Percentiles rank a stretch among this genome's conserved stretches.
Conservation (phyloP, 148 eudicot genomes). For the Rhododendron henanense region DNA sequence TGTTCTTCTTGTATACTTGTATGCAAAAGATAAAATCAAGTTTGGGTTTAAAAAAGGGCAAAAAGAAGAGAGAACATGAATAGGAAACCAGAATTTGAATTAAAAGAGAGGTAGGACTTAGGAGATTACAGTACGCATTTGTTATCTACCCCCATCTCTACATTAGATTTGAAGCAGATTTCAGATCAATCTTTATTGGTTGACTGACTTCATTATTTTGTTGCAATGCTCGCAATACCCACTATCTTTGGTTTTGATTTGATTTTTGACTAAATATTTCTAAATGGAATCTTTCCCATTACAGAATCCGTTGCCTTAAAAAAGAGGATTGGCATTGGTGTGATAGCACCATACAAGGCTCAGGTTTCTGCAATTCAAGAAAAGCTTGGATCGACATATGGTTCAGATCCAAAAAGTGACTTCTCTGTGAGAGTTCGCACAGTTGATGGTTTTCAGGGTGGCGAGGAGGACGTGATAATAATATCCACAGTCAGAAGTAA, state of each 20-base stretch:
- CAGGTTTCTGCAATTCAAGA: not conserved
- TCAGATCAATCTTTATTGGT: not conserved
- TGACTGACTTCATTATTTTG: not conserved
- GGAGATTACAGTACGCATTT: not conserved
- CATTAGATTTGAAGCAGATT: not conserved
- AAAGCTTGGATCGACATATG: not conserved
- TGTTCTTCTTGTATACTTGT: not conserved
- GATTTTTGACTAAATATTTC: not conserved
- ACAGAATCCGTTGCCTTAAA: not conserved
- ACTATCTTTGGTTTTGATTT: not conserved
- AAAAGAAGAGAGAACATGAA: not conserved
- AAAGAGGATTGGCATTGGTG: not conserved
- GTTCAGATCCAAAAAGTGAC: slow-evolving; percentile 1
- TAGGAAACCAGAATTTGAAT: not conserved
- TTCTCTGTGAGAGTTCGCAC: slow-evolving; percentile 1
- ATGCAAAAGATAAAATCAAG: not conserved
- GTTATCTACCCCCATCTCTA: not conserved
- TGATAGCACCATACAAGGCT: slow-evolving; percentile 1
- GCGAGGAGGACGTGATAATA: slow-evolving; percentile 1
- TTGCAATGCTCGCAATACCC: not conserved
- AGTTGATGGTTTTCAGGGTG: slow-evolving; percentile 1
- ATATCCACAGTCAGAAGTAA: not conserved
- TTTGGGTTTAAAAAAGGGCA: not conserved
- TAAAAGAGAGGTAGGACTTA: not conserved
- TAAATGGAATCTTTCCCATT: not conserved